Evolutionary conservation across 2,329 filamentous ascomycete genomes (phyloP), one percentile per base, ranked within the genome.

Genomic region (Graphilbum ipis-grandicollis): DNA sequence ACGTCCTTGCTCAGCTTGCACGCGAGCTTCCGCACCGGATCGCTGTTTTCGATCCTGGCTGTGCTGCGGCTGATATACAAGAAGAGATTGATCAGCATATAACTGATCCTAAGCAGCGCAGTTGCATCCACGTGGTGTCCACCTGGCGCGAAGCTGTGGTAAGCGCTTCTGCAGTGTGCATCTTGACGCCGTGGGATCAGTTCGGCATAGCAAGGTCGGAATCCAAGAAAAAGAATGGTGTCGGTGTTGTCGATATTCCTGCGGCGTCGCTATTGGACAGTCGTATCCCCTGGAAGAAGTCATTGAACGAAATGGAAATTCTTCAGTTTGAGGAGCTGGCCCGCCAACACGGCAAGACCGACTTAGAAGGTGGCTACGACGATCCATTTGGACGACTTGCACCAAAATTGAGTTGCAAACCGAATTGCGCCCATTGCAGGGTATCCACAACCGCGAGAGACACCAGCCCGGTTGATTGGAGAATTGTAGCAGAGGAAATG

Each of bases 11-110:
- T 3, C 25, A 39, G 29, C 31, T 39, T 19, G 37, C 33, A 5
- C 26, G 25, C 5, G 37, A 39, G 22, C 33, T 19, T 9, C 37
- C 37, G 10, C 19, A 25, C 3, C 26, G 35, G 33, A 35, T 39
- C 9, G 28, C 33, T 22, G 37, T 39, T 13, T 39, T 28, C 9
- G 37, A 39, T 21, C 37, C 37, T 2, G 37, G 37, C 29, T 39
- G 37, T 14, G 33, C 19, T 12, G 21, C 18, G 5, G 28, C 22
- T 2, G 37, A 39, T 9, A 17, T 39, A 10, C 33, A 39, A 15
- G 37, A 35, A 4, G 37, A 39, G 18, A 39, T 39, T 9, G 7
- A 28, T 22, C 17, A 32, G 28, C 6, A 19, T 35, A 15, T 19
- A 32, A 2, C 17, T 4, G 12, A 9, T 3, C 4, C 29, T 2